phyloP scores from a whole-genome alignment of 2,329 filamentous ascomycete genomes.

The Aspergillus pseudonomiae region DNA sequence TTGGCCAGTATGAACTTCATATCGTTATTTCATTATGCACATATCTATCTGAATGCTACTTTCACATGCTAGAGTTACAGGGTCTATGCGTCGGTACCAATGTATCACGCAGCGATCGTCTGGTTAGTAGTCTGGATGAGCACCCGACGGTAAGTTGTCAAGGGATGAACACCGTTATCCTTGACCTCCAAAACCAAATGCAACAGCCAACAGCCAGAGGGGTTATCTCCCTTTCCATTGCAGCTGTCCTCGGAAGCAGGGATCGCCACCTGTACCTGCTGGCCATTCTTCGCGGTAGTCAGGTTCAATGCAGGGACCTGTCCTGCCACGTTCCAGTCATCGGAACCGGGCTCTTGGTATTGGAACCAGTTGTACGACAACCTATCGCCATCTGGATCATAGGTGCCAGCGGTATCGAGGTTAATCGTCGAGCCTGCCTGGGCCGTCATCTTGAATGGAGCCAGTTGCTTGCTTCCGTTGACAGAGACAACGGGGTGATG shows the following conservation, averaged over 20 bases:
- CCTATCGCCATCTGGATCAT: slow-evolving; percentile 8
- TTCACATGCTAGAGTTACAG: neutral
- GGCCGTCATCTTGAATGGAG: neutral
- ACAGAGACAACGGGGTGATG: slow-evolving; percentile 25
- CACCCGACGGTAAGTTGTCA: neutral
- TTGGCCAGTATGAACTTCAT: neutral
- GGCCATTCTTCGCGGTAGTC: neutral
- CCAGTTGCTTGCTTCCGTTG: slow-evolving; percentile 14
- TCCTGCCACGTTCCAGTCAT: neutral
- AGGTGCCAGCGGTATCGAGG: neutral
- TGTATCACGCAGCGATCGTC: neutral
- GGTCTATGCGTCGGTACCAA: neutral
- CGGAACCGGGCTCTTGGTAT: slow-evolving; percentile 3
- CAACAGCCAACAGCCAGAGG: neutral
- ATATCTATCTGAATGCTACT: neutral
- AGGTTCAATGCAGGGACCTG: neutral
- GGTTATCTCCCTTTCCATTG: neutral
- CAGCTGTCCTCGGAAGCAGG: neutral
- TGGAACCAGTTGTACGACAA: slow-evolving; percentile 9
- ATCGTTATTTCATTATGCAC: neutral
- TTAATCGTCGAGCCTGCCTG: neutral
- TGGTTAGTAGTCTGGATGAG: neutral
- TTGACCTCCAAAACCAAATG: neutral
- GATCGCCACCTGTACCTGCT: neutral
- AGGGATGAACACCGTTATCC: neutral